Evolutionary conservation across 2,329 filamentous ascomycete species (phyloP).

Genomic region (Coniochaeta sp.): DNA sequence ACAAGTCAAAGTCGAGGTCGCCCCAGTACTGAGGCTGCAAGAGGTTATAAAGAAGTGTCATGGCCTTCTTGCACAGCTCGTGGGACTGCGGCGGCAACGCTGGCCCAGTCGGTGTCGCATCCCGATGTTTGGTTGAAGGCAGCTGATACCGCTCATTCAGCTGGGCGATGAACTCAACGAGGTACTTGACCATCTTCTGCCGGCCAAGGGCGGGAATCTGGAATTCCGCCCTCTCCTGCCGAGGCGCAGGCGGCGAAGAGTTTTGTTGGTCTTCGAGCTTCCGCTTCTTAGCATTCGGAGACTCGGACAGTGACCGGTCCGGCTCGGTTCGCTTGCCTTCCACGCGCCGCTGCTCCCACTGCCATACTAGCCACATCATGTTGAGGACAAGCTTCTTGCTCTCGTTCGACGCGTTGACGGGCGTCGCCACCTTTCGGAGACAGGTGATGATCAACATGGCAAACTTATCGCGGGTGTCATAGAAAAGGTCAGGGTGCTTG

Average conservation of each 20-base stretch:
- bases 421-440: conserved; percentile 76
- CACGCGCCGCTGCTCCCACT: conserved; percentile 83
- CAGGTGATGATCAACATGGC: conserved; percentile 82
- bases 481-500: conserved; percentile 86
- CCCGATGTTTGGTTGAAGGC: conserved; percentile 60
- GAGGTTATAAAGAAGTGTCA: conserved; percentile 74
- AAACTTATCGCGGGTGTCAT: conserved; percentile 88
- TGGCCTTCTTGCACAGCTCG: conserved; percentile 80
- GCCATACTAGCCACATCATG: conserved; percentile 83
- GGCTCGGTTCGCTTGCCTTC: conserved; percentile 42
- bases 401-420: conserved; percentile 80
- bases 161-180: conserved; percentile 90
- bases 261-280: conserved; percentile 55
- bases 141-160: conserved; percentile 79
- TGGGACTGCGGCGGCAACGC: conserved; percentile 48
- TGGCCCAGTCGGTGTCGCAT: conserved; percentile 36
- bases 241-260: conserved; percentile 46
- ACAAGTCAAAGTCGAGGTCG: conserved; percentile 84
- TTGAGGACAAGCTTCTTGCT: conserved; percentile 86
- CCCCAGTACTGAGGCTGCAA: conserved; percentile 85
- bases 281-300: conserved; percentile 67
- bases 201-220: conserved; percentile 60
- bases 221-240: conserved; percentile 56
- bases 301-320: conserved; percentile 48
- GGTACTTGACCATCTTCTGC: conserved; percentile 82